Base-by-base conservation (phyloP, 1,139 yeast genomes). In the Yamadazyma spencermartinsiae region DNA sequence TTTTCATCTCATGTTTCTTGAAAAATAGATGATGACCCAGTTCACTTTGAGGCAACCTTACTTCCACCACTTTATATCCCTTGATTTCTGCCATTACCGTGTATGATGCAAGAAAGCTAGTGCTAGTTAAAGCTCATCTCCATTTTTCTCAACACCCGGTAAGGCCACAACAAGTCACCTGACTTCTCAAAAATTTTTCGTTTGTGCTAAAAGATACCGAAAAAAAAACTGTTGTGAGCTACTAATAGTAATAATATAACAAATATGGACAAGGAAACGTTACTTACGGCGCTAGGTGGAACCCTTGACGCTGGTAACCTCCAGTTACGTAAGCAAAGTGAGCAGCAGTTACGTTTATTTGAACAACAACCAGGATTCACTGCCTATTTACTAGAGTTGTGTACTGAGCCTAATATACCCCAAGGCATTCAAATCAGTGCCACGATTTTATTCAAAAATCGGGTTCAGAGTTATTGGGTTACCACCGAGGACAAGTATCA, bases 361-460 rank as follows among this genome's bases (percentile, higher is more conserved):
- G 77, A 70, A 48, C 65, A 61, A 44, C 73, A 68, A 42, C 72
- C 78, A 1, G 85, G 86, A 1, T 80, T 80, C 60, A 76, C 85
- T 1, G 67, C 72, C 9, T 78, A 76, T 51, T 65, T 80, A 40
- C 64, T 82, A 26, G 80, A 75, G 35, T 64, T 81, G 38, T 70
- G 79, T 15, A 56, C 62, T 16, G 85, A 81, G 48, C 56, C 59
- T 2, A 57, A 66, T 2, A 63, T 76, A 13, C 68, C 75, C 31
- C 51, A 62, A 13, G 76, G 79, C 11, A 70, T 77, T 40, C 76
- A 82, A 50, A 63, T 79, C 35, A 74, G 86, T 12, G 80, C 86
- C 3, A 81, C 86, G 3, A 80, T 84, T 36, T 79, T 79, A 52
- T 79, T 82, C 63, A 84, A 83, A 55, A 83, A 82, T 55, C 72